Base-by-base conservation (phyloP, 1,284 basidiomycete species). In the Chondrostereum purpureum region DNA sequence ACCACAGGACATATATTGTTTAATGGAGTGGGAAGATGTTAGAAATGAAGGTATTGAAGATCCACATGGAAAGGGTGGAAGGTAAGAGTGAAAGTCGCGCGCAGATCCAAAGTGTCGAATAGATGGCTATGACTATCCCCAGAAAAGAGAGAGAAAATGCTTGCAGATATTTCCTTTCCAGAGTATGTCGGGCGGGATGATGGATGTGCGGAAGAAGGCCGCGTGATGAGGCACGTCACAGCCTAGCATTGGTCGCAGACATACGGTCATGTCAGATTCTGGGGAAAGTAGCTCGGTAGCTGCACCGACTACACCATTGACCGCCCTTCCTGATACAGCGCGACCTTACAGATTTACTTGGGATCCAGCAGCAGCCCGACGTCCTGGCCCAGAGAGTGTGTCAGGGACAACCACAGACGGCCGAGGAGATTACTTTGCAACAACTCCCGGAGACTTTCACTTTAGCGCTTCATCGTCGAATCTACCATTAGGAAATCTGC, bases 381-480 rank as follows among this genome's bases (percentile, higher is more conserved):
- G 63, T 43, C 71, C 62, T 47, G 80, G 81, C 6, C 79, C 82
- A 38, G 77, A 75, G 43, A 83, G 83, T 61, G 68, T 83, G 36
- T 78, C 82, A 6, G 83, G 76, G 37, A 78, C 80, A 0, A 81
- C 81, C 16, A 76, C 83, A 50, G 74, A 72, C 12, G 66, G 73
- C 48, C 72, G 69, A 44, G 75, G 67, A 6, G 78, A 80, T 59
- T 69, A 77, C 53, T 77, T 80, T 57, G 63, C 65, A 20, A 57
- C 62, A 34, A 44, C 39, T 34, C 37, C 47, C n/a, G 38, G 42
- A n/a, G 45, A 65, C 31, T 47, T 51, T 20, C 24, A 47, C 38
- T 59, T 73, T 50, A 70, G 70, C 53, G 59, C 66, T 16, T 65
- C 71, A 2, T 55, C 66, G 1, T 53, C 65, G 14, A 63, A 64